A percentile compares a stretch with the other conserved stretches of the same genome.
Conservation (phyloP, 208 protist species). For the Leishmania major region DNA sequence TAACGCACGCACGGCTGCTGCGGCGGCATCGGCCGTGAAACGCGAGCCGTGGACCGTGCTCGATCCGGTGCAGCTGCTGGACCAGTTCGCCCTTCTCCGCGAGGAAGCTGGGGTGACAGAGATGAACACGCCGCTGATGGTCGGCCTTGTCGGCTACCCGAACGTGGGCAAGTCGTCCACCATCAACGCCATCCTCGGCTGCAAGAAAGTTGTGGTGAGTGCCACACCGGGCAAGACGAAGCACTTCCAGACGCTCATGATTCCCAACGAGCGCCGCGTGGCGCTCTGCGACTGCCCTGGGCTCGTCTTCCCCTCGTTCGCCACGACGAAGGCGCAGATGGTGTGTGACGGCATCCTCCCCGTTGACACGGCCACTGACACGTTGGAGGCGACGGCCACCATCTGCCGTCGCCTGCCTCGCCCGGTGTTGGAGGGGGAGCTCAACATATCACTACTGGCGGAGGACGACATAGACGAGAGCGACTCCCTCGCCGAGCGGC, state of each 20-base stretch:
- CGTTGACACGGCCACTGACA: constrained; percentile 84
- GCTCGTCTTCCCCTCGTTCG: constrained; percentile 96
- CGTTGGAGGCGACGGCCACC: constrained; percentile 61
- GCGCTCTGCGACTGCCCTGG: constrained; percentile 98
- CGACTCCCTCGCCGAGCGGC: constrained; percentile 59
- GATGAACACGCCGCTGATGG: constrained; percentile 66
- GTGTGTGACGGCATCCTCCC: constrained; percentile 97
- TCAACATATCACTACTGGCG: constrained; percentile 61
- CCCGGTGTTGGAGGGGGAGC: constrained; percentile 59
- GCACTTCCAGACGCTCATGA: constrained; percentile 97
- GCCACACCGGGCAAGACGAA: constrained; percentile 99
- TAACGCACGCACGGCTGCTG: constrained; percentile 46
- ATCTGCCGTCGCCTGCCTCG: constrained; percentile 68
- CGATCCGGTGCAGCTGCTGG: constrained; percentile 78
- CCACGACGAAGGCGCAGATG: constrained; percentile 94
- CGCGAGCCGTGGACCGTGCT: constrained; percentile 64
- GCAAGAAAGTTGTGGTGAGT: constrained; percentile 96
- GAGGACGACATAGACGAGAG: constrained; percentile 79
- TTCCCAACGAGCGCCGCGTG: constrained; percentile 91
- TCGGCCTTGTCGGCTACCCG: constrained; percentile 98
- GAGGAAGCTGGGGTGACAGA: constrained; percentile 35
- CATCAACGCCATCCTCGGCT: constrained; percentile 96
- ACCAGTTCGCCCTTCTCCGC: constrained; percentile 72
- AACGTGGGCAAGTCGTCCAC: constrained; percentile 99
- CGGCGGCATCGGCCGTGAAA: constrained; percentile 18